Base-by-base conservation (phyloP, 1,284 basidiomycete species). In the Ceratobasidium sp. region DNA sequence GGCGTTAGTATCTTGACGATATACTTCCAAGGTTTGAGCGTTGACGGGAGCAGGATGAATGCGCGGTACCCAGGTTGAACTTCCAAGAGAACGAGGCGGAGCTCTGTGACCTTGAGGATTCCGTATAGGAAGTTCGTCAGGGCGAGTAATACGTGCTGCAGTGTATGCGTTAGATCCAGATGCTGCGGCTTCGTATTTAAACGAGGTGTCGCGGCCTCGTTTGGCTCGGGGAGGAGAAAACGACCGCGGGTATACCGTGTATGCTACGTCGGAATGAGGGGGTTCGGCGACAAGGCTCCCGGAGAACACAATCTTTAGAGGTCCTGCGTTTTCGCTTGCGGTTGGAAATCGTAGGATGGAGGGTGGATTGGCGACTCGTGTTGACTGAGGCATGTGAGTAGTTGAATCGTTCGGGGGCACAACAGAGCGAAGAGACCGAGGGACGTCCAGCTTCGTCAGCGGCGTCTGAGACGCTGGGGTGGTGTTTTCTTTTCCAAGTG, bases 101-200 rank as follows among this genome's bases (percentile, higher is more conserved):
- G 47, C n/a, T 53, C 27, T 66, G n/a, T 66, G 64, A 17, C 64
- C 64, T 53, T 54, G 64, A 7, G 64, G 45, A n/a, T 54, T 29
- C 14, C 64, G 45, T 6, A n/a, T 47, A 36, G 31, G 14, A 6
- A 27, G 17, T 9, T 36, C 31, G 17, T 54, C 64, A 31, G 31
- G 31, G n/a, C 54, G 54, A 31, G 54, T 31, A 4, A 41, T 41
- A 11, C 11, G 4, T 41, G 11, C 11, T 41, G 4, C 11, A 11
- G 36, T 4, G 36, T 41, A 41, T 41, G 6, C 36, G 36, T 4
- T 11, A 41, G 11, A 41, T 11, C 11, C 36, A 41, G 36, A 41
- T 41, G 36, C 11, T 41, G 36, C 36, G 11, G 36, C 36, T 41
- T 41, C 36, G 36, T 41, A 41, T 41, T 11, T 4, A 41, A 41